Evolutionary conservation across 2,329 filamentous ascomycete genomes (phyloP), one percentile per base, ranked within the genome.

Genomic region (Alternaria sp.): DNA sequence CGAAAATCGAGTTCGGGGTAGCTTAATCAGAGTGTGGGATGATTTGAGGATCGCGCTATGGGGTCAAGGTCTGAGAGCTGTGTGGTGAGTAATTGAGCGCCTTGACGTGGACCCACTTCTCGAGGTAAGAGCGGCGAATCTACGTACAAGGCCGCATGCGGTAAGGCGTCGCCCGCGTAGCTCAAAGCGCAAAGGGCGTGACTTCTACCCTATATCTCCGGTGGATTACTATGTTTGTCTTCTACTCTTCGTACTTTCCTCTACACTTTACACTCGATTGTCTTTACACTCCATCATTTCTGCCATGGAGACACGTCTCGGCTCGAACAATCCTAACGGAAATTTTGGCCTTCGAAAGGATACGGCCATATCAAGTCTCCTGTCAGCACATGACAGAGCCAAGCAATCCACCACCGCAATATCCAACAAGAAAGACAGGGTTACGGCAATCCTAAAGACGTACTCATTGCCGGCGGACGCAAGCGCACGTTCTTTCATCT

Each of bases 91-190:
- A 17, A 40, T 2, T 10, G 36, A n/a, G 15, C 2, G n/a, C 36
- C 36, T 40, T 40, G 36, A 40, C n/a, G 36, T 11, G n/a, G n/a
- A 17, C 5, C 36, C 36, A 40, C 15, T 40, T 40, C 0, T 0
- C 36, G n/a, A 40, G 0, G 36, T 40, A 0, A 40, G 9, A 17
- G 36, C 8, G n/a, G 36, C 36, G n/a, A 17, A 2, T 0, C 0
- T 17, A n/a, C n/a, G n/a, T 17, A 17, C 9, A 1, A 40, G 36
- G 36, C 36, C n/a, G 8, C n/a, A 40, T 40, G 36, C 36, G 36
- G 36, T 17, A 40, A 40, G 36, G 3, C 0, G 9, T 5, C 5
- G 15, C 36, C 36, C 17, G 9, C 6, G n/a, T 40, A 17, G 3
- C 1, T 40, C 6, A 40, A 40, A 17, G 2, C 36, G 36, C 36